phyloP scores from a whole-genome alignment of 225 moss, liverwort and hornwort genomes.

The Asterella californica region DNA sequence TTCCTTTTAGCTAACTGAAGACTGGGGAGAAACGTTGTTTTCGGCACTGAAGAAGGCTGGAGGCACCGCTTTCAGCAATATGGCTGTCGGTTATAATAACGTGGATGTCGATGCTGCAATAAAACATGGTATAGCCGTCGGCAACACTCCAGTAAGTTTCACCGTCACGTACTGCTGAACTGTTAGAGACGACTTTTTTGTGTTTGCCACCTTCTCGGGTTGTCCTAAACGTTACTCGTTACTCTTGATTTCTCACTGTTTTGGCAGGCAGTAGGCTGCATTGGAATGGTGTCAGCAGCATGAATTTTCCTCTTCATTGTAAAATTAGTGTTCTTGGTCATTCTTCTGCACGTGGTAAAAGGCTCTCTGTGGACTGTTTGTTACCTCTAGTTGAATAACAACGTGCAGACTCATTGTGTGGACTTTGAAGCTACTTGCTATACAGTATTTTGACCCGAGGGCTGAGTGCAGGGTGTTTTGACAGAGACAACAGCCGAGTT shows the following conservation, averaged over 20 bases:
- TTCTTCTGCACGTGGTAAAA: not conserved
- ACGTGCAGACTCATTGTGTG: not conserved
- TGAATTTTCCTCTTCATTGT: not conserved
- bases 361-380: not conserved
- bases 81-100: slow-evolving; percentile 99
- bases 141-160: slow-evolving; percentile 76
- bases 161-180: not conserved
- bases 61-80: slow-evolving; percentile 86
- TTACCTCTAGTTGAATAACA: not conserved
- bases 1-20: slow-evolving; percentile 76
- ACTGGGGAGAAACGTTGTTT: slow-evolving; percentile 93
- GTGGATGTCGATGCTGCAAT: slow-evolving; percentile 94
- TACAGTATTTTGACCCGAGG: not conserved
- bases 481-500: slow-evolving; percentile 99
- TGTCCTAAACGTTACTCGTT: not conserved
- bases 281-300: not conserved
- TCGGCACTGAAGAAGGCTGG: slow-evolving; percentile 87
- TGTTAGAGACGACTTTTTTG: not conserved
- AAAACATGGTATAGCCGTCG: slow-evolving; percentile 78
- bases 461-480: slow-evolving; percentile 70
- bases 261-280: not conserved
- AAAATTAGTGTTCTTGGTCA: not conserved
- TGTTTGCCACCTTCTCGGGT: not conserved
- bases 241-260: not conserved
- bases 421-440: not conserved